Base-by-base conservation (phyloP, 345 rosid genomes). In the Arabis hirsuta region DNA sequence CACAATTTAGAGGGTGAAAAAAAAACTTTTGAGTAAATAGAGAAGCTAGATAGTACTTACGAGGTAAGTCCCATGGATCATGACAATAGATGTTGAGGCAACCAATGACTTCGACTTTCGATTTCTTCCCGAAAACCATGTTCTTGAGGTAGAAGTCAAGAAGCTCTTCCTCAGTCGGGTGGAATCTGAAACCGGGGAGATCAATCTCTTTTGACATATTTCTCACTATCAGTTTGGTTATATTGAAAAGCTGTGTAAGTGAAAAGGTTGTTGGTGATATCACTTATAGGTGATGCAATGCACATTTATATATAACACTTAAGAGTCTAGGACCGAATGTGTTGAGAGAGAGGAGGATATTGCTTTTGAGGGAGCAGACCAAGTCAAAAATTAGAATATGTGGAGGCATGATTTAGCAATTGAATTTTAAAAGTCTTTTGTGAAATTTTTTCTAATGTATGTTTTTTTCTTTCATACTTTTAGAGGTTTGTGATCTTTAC, bases 131-230 rank as follows among this genome's bases (percentile, higher is more conserved):
- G 9, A 60, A 84, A 55, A 91, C 77, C 82, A 78, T 84, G 85
- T 84, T 95, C 65, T 69, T 84, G 59, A 95, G 96, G 73, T 91
- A 95, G 78, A 89, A 91, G 61, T 84, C 88, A 10, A 95, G 89
- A 24, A 95, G 91, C 58, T 95, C 99, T 20, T 91, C 93, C 74
- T 95, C 99, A 0, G 97, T 95, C 0, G 99, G 99, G 74, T 95
- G 97, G 85, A 95, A 95, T 11, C 97, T 76, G 65, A 95, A 89
- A 16, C 97, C 99, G 0, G 99, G 99, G 55, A 95, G 93, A 13
- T 80, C 83, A 41, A 84, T 72, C 44, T 83, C 82, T 13, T 77
- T 27, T 4, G 76, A 54, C 80, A 78, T 73, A 6, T 70, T 83
- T 32, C 73, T 62, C 74, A 55, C 70, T 62, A 27, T 50, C 65